These are phyloP conservation scores for Pinus tabuliformis DNA, from an alignment of 75 land plant genomes.

Conservation along the genomic window DNA sequence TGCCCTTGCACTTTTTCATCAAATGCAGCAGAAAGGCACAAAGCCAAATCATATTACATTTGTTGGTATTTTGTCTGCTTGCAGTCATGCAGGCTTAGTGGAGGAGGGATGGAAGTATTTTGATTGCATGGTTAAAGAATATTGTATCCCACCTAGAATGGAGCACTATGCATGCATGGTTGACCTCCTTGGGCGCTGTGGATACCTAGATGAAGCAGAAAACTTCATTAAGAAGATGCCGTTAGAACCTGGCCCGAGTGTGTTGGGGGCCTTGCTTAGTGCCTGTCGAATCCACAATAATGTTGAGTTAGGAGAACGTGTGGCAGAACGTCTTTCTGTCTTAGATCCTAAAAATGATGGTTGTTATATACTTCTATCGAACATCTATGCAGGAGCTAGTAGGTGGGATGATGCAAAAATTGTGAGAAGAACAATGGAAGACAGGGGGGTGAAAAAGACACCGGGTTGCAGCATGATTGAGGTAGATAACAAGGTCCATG, in stretches of 20 bases:
- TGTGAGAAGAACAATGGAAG: background rate
- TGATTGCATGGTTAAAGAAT: background rate
- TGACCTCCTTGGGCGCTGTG: background rate
- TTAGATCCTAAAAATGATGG: background rate
- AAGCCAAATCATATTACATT: background rate
- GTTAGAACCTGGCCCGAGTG: background rate
- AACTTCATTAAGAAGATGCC: background rate
- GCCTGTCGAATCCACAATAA: background rate
- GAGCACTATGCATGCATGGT: background rate
- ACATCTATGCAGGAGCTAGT: background rate
- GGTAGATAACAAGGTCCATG: background rate
- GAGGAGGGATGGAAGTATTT: background rate
- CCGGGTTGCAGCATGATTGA: background rate
- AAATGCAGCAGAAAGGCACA: constrained; percentile 18
- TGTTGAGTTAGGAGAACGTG: background rate
- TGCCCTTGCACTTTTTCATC: constrained; percentile 22
- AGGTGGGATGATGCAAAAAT: background rate
- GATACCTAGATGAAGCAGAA: background rate
- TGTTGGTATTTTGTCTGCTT: background rate
- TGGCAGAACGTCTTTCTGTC: background rate
- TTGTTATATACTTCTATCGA: background rate
- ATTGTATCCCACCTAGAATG: background rate
- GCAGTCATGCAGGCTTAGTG: background rate
- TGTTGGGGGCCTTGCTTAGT: background rate
- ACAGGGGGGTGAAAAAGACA: background rate